A percentile compares a stretch with the other conserved stretches of the same genome.
Evolutionary conservation across 208 protist genomes (phyloP).

Genomic region (Trypanosomatidae sp.): DNA sequence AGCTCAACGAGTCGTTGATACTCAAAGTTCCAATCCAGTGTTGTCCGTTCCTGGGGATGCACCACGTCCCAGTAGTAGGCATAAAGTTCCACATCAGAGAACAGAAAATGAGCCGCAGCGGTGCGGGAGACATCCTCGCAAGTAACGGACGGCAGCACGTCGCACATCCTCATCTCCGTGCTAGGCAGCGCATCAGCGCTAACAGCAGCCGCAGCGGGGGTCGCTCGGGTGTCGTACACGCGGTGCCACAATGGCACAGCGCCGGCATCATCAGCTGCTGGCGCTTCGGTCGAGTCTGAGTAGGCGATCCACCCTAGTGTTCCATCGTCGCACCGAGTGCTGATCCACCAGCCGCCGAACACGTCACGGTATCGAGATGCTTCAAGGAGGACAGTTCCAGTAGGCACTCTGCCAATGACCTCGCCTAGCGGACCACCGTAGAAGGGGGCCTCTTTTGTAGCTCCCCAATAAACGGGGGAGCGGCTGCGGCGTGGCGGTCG

Average conservation of each 20-base stretch:
- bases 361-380: conserved; percentile 53
- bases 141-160: neutral
- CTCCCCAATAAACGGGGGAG: conserved; percentile 60
- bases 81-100: conserved; percentile 25
- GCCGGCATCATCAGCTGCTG: neutral
- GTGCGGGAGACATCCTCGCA: neutral
- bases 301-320: conserved; percentile 42
- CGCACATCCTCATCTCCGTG: neutral
- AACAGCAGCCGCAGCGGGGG: neutral
- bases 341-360: conserved; percentile 74
- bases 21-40: conserved; percentile 46
- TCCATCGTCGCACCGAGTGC: conserved; percentile 41
- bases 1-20: conserved; percentile 47
- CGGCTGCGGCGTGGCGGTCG: neutral
- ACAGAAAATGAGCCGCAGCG: conserved; percentile 17
- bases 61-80: conserved; percentile 44
- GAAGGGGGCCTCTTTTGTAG: conserved; percentile 33
- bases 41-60: neutral
- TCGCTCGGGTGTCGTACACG: conserved; percentile 38
- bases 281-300: neutral
- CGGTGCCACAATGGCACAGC: conserved; percentile 26
- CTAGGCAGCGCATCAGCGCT: neutral
- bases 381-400: conserved; percentile 61
- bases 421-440: conserved; percentile 72
- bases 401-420: conserved; percentile 39